phyloP scores from a whole-genome alignment of 345 rosid species.

The Corymbia maculata region DNA sequence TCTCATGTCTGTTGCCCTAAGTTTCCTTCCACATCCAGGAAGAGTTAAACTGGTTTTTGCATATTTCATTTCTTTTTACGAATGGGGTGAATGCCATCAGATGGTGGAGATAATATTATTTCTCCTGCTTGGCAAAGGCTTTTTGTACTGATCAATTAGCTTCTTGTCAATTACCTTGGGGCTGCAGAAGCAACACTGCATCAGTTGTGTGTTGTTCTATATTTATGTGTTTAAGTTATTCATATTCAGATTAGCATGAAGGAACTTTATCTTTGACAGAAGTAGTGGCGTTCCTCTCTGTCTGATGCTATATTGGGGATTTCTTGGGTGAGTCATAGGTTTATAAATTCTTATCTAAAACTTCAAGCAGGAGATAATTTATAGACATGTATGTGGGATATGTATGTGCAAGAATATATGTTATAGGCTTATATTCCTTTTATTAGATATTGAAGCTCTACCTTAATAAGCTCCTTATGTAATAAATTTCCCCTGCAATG shows the following conservation, averaged over 20 bases:
- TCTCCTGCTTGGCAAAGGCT: not conserved
- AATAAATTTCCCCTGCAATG: not conserved
- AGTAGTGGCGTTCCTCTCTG: not conserved
- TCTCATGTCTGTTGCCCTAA: not conserved
- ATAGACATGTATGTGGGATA: not conserved
- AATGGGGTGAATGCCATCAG: not conserved
- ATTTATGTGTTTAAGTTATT: not conserved
- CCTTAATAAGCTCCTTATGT: not conserved
- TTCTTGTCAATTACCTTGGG: not conserved
- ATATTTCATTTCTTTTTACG: not conserved
- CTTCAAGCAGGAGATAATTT: not conserved
- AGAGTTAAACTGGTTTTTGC: not conserved
- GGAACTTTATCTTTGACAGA: not conserved
- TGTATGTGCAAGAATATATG: not conserved
- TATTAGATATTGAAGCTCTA: not conserved
- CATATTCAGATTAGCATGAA: not conserved
- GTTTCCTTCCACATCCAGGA: not conserved
- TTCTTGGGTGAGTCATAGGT: not conserved
- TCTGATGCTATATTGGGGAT: not conserved
- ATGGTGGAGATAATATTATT: not conserved
- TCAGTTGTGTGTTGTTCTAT: not conserved
- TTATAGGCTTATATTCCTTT: not conserved
- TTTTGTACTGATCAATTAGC: not conserved
- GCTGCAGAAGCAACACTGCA: not conserved
- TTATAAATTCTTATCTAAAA: not conserved